A percentile compares a stretch with the other conserved stretches of the same genome.
Evolutionary conservation across 2,329 filamentous ascomycete species (phyloP).

Genomic region (Grosmannia serpens): DNA sequence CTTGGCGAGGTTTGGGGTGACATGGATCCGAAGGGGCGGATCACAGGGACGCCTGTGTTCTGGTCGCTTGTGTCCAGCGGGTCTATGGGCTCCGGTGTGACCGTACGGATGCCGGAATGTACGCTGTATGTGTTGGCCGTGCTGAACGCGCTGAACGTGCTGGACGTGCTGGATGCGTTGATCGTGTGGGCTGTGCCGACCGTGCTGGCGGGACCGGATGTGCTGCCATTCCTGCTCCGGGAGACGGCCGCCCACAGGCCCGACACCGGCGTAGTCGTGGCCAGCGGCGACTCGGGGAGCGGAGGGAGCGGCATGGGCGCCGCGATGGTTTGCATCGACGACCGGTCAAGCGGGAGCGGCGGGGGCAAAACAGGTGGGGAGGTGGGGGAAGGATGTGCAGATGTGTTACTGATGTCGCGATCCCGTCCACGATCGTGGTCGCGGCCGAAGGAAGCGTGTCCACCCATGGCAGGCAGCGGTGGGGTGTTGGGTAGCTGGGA

Average conservation of each 20-base stretch:
- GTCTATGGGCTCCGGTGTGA: slow-evolving; percentile 49
- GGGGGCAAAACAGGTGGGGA: not conserved
- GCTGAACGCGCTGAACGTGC: not conserved
- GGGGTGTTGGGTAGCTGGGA: not conserved
- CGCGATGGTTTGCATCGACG: not conserved
- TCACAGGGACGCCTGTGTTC: slow-evolving; percentile 9
- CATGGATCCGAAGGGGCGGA: slow-evolving; percentile 22
- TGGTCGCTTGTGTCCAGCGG: slow-evolving; percentile 12
- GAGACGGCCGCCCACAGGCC: slow-evolving; percentile 7
- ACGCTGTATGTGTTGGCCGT: not conserved
- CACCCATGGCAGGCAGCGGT: not conserved
- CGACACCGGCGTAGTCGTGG: slow-evolving; percentile 6
- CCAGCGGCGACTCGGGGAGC: slow-evolving; percentile 16
- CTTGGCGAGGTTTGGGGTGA: slow-evolving; percentile 37
- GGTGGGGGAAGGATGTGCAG: not conserved
- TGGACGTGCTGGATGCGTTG: not conserved
- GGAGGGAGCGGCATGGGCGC: slow-evolving; percentile 10
- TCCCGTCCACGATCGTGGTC: slow-evolving; percentile 8
- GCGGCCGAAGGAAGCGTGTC: slow-evolving; percentile 10
- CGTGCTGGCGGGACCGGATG: not conserved
- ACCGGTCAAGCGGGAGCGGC: slow-evolving; percentile 12
- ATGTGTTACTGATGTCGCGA: slow-evolving; percentile 1
- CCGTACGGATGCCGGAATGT: slow-evolving; percentile 45
- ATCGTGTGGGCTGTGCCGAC: not conserved
- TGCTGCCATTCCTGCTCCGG: not conserved